Evolutionary conservation across 2,329 filamentous ascomycete species (phyloP), one percentile per base, ranked within the genome.

Genomic region (Boeremia lycopersici): DNA sequence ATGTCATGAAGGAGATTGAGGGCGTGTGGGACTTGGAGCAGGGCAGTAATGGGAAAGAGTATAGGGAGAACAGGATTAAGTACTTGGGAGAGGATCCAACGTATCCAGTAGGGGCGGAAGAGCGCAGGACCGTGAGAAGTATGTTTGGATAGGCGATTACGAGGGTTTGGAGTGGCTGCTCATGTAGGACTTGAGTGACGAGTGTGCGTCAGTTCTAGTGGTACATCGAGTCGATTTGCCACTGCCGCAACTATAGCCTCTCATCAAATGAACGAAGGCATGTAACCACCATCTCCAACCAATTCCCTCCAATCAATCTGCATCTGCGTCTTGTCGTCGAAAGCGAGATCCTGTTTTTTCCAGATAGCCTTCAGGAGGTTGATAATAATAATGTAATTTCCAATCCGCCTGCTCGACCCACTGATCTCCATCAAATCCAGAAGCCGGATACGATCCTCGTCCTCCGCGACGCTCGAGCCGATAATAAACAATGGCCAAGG

Each of bases 401-500:
- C 78, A 43, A 81, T 80, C 19, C 74, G 73, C 44, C 79, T 73
- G 54, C 71, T 72, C 28, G 71, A 63, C 11, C 77, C 76, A 75
- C 80, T 80, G 8, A 63, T 61, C 41, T 81, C 77, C 42, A 81
- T 65, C 2, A 75, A 72, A 26, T 68, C 62, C 10, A 81, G 64
- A 8, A 81, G 70, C 34, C 60, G 56, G 28, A 80, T 74, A 19
- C 78, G 69, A 48, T 80, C 75, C 19, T 73, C 68, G 41, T 81
- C 79, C 13, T 68, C 71, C 28, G 72, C 69, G 8, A 74, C 74
- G 61, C 79, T 78, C 58, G 78, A 81, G 0, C 78, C 79, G 12
- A 80, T 62, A 28, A 82, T 74, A 45, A 81, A 82, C 4, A 81
- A 62, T 6, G 79, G 79, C 79, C 79, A 82, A 3, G 79, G 79